Conservation (phyloP, 192 early-diverging fungal genomes). For the Backusella circina region DNA sequence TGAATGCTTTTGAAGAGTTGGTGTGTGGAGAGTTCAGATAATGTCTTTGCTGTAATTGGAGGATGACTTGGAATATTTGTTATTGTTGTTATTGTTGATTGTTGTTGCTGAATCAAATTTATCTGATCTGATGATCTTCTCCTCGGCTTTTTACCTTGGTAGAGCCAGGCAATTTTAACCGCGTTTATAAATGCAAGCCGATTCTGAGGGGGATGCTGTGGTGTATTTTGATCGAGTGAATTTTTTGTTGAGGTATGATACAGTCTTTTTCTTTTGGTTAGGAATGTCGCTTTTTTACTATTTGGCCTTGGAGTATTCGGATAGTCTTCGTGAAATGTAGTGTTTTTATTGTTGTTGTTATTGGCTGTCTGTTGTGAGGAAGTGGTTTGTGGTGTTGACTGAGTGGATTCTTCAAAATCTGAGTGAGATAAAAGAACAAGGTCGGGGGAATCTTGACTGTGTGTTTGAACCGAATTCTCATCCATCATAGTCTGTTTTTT, state of each 20-base stretch:
- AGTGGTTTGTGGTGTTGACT: neutral
- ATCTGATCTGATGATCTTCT: neutral
- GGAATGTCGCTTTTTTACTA: neutral
- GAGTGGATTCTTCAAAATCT: neutral
- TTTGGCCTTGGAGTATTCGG: conserved; percentile 1
- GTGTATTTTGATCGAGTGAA: neutral
- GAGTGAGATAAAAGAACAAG: neutral
- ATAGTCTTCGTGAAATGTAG: neutral
- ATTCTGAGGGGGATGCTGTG: neutral
- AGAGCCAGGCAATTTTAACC: conserved; percentile 1
- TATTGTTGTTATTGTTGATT: neutral
- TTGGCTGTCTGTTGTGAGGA: neutral
- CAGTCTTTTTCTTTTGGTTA: neutral
- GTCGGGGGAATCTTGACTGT: neutral
- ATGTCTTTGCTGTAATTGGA: conserved; percentile 78
- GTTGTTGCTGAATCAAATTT: neutral
- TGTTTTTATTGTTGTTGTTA: neutral
- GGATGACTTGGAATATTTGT: conserved; percentile 33
- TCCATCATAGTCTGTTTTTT: neutral
- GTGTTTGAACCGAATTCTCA: conserved; percentile 9
- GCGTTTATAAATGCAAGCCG: conserved; percentile 8
- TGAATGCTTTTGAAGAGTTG: conserved; percentile 84
- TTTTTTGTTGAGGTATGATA: neutral
- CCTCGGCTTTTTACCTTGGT: neutral
- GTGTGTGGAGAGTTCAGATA: conserved; percentile 78